Base-by-base conservation (phyloP, 2,329 filamentous ascomycete species). In the Chrysoporthe deuterocubensis region DNA sequence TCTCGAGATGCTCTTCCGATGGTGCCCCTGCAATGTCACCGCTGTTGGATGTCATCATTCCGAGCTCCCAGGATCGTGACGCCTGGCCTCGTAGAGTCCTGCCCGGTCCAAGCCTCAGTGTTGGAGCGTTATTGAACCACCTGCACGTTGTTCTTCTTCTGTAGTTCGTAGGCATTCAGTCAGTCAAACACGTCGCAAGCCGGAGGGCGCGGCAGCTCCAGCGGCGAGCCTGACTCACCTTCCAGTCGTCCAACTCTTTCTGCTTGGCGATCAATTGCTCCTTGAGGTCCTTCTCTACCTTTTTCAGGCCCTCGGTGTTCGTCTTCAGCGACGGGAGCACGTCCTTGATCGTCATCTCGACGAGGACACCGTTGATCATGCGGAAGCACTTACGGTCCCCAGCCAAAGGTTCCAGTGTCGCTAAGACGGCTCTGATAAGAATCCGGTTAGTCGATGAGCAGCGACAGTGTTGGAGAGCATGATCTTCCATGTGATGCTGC, bases 211-310 rank as follows among this genome's bases (percentile, higher is more conserved):
- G 42, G 21, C 8, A 21, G 11, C 8, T 14, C 26, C 13, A 60
- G 13, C 32, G 13, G n/a, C 7, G 32, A 37, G 37, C 50, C 65
- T 32, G n/a, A 65, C 89, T 68, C 81, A 96, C 95, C 93, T 99
- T 99, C 96, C 96, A 99, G 80, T 91, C 94, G 78, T 99, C 95
- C 84, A 99, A 88, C 77, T 99, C 96, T 54, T 93, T 89, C 79
- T 99, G 94, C 81, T 97, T 97, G 43, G 85, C 82, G 84, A 97
- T 97, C 85, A 98, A 98, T 81, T 97, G 93, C 86, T 97, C 97
- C 73, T 98, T 87, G 71, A 99, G 82, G 78, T 97, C 95, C 71
- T 97, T 94, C 66, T 98, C 84, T 42, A 98, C 94, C 81, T 97
- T 96, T 81, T 92, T 96, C 77, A 99, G 78, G 1, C 96, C 95